These are phyloP conservation scores for Trametes polyzona DNA, from an alignment of 1,284 basidiomycete species.

Conservation along the genomic window DNA sequence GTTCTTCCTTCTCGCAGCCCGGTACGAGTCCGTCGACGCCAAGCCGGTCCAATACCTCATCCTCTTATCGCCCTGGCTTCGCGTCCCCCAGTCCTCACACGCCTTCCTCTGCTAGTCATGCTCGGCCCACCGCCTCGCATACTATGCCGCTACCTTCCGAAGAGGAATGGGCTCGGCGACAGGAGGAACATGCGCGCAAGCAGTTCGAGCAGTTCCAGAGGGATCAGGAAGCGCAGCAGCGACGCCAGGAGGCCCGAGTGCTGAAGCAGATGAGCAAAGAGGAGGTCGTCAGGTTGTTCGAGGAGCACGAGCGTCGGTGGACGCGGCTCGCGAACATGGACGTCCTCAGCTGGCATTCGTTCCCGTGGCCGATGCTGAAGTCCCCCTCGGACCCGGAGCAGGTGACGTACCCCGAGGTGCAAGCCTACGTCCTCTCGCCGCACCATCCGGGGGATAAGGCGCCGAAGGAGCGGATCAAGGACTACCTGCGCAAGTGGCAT, in stretches of 20 bases:
- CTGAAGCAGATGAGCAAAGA: slow-evolving; percentile 54
- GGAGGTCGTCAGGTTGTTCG: slow-evolving; percentile 55
- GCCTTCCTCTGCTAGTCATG: slow-evolving; percentile 9
- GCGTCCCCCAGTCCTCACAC: slow-evolving; percentile 20
- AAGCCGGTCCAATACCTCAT: slow-evolving; percentile 23
- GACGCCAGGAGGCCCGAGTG: slow-evolving; percentile 42
- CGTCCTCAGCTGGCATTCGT: slow-evolving; percentile 54
- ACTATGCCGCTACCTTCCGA: slow-evolving; percentile 29
- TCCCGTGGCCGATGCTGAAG: slow-evolving; percentile 75
- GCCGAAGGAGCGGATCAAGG: slow-evolving; percentile 62
- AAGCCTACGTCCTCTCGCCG: slow-evolving; percentile 61
- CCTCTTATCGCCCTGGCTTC: slow-evolving; percentile 20
- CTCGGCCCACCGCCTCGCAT: slow-evolving; percentile 14
- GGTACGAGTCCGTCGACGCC: slow-evolving; percentile 27
- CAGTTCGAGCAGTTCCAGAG: slow-evolving; percentile 63
- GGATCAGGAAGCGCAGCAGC: slow-evolving; percentile 54
- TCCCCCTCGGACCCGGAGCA: slow-evolving; percentile 58
- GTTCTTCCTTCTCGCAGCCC: slow-evolving; percentile 21
- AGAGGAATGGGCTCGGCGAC: slow-evolving; percentile 58
- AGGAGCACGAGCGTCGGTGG: slow-evolving; percentile 64
- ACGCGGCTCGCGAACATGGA: slow-evolving; percentile 42
- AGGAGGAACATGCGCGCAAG: slow-evolving; percentile 56
- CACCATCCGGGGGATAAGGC: slow-evolving; percentile 54
- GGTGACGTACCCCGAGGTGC: slow-evolving; percentile 56
- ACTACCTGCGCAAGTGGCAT: slow-evolving; percentile 55